These are phyloP conservation scores for Verticillium dahliae DNA, from an alignment of 2,329 filamentous ascomycete species.

Conservation along the genomic window DNA sequence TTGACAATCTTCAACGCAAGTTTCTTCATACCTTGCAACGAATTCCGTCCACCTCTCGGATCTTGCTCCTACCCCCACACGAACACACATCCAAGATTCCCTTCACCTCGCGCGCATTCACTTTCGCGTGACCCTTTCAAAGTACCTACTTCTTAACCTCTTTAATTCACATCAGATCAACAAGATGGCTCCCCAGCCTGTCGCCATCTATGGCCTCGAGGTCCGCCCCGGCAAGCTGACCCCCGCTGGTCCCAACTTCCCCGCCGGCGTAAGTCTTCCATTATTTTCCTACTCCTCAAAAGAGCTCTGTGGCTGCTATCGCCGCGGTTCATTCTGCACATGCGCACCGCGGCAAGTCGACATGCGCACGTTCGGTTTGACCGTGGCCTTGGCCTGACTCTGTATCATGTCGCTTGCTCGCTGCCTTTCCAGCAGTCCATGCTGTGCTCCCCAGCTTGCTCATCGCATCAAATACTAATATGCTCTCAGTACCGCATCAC, in stretches of 20 bases:
- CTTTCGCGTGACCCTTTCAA: neutral
- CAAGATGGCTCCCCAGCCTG: slow-evolving; percentile 52
- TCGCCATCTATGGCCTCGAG: slow-evolving; percentile 87
- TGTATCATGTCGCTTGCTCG: neutral
- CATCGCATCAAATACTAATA: slow-evolving; percentile 17
- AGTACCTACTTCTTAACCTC: neutral
- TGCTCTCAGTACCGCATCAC: slow-evolving; percentile 81
- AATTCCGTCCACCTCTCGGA: neutral
- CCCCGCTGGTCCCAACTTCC: slow-evolving; percentile 70
- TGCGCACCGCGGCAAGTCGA: neutral
- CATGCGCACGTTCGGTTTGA: neutral
- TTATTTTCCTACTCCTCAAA: slow-evolving; percentile 1
- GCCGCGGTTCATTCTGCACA: neutral
- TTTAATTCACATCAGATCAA: neutral
- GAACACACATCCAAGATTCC: neutral
- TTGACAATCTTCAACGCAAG: slow-evolving; percentile 6
- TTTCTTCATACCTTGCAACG: slow-evolving; percentile 2
- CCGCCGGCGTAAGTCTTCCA: slow-evolving; percentile 66
- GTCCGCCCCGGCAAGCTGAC: slow-evolving; percentile 80
- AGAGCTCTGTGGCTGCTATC: neutral
- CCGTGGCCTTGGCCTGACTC: too few relatives aligned
- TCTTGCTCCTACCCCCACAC: neutral
- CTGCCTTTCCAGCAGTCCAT: neutral
- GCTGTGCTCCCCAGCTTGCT: neutral
- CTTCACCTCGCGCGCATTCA: slow-evolving; percentile 13